Conservation (phyloP, 768 basidiomycete genomes). For the Lactarius pseudohatsudake region DNA sequence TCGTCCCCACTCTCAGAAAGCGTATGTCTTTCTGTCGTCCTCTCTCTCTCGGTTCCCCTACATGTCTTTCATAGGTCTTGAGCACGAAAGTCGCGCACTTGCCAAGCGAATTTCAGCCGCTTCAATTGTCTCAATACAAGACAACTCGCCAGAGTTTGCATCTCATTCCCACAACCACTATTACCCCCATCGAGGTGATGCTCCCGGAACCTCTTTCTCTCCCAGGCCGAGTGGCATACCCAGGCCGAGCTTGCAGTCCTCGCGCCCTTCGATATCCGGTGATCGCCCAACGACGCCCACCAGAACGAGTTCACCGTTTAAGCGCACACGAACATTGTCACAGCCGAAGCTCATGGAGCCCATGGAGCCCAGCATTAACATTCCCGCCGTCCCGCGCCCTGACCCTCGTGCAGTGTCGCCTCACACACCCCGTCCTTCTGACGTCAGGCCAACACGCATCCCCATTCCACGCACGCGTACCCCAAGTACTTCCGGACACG, state of each 20-base stretch:
- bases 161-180: conserved; percentile 30
- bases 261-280: conserved; percentile 36
- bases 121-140: conserved; percentile 59
- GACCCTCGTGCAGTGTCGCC: conserved; percentile 25
- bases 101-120: conserved; percentile 74
- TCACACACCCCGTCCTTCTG: conserved; percentile 40
- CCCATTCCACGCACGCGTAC: conserved; percentile 46
- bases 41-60: conserved; percentile 25
- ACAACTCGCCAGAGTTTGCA: conserved; percentile 34
- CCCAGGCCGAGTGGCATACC: conserved; percentile 48
- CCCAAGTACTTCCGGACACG: conserved; percentile 43
- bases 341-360: conserved; percentile 53
- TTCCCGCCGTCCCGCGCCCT: conserved; percentile 39
- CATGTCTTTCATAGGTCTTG: conserved; percentile 54
- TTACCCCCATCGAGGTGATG: conserved; percentile 30
- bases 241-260: conserved; percentile 44
- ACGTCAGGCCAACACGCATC: conserved; percentile 47
- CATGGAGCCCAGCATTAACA: conserved; percentile 39
- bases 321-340: conserved; percentile 65
- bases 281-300: conserved; percentile 25
- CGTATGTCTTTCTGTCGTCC: conserved; percentile 33
- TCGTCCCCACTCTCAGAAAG: conserved; percentile 79
- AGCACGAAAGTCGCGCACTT: conserved; percentile 77
- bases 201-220: conserved; percentile 31
- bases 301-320: conserved; percentile 32